Percentiles rank a stretch among this genome's conserved stretches.
Evolutionary conservation across 164 flowering plant genomes (phyloP).

Genomic region (Magnolia sinica): DNA sequence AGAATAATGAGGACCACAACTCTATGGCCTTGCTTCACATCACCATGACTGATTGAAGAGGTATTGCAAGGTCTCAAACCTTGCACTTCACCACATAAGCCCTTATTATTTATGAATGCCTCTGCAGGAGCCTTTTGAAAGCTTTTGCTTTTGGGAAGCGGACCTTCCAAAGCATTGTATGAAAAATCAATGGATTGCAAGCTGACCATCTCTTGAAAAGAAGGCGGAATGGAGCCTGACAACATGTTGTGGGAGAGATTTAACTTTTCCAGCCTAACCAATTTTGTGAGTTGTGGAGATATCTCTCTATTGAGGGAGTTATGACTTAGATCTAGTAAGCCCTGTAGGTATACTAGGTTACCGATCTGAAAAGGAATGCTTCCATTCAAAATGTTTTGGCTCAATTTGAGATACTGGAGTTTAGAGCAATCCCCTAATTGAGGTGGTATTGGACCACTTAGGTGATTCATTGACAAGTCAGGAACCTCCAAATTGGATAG

Average conservation of each 20-base stretch:
- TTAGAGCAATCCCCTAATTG: constrained; percentile 1
- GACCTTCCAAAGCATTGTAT: constrained; percentile 43
- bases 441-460: neutral
- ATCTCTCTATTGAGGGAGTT: constrained; percentile 7
- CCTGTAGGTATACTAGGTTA: neutral
- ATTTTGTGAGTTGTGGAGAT: constrained; percentile 3
- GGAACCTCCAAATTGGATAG: neutral
- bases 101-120: constrained; percentile 19
- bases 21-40: constrained; percentile 11
- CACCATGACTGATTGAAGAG: neutral
- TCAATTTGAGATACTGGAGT: neutral
- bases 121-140: constrained; percentile 14
- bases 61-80: constrained; percentile 32
- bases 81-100: constrained; percentile 40
- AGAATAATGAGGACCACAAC: constrained; percentile 31
- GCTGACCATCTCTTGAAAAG: constrained; percentile 25
- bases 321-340: constrained; percentile 7
- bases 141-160: constrained; percentile 1
- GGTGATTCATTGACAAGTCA: neutral
- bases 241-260: constrained; percentile 4
- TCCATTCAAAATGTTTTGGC: neutral
- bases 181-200: constrained; percentile 41
- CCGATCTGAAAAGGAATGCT: constrained; percentile 2
- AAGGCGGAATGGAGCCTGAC: constrained; percentile 18
- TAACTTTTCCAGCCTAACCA: neutral